Base-by-base conservation (phyloP, 2,329 filamentous ascomycete genomes). In the Aspergillus tubingensis region DNA sequence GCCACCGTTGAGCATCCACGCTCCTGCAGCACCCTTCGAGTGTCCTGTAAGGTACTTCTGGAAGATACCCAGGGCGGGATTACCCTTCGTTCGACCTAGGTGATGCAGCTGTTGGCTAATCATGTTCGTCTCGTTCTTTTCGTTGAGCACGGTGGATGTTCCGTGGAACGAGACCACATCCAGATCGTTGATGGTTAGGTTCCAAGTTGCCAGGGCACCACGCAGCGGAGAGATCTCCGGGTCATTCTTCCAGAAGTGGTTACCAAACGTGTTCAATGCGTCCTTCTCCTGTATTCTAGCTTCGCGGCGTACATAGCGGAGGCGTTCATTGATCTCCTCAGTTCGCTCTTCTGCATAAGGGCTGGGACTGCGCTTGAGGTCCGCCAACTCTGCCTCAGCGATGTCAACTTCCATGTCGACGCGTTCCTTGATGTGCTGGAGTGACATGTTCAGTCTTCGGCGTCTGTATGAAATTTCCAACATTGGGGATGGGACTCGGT, bases 1-100 rank as follows among this genome's bases (percentile, higher is more conserved):
- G 76, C 91, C 92, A 67, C 94, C 93, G 82, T 98, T 97, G 85
- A 97, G 87, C 93, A 97, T 97, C 92, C 93, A 98, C 39, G 93
- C 93, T 82, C 93, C 93, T 59, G 93, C 93, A 70, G 94, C 92
- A 87, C 93, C 93, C 87, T 97, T 97, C 71, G 94, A 92, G 77
- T 98, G 93, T 76, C 93, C 93, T 54, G 94, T 97, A 62, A 98
- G 87, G 77, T 94, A 96, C 80, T 98, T 98, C 81, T 98, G 93
- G 89, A 96, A 97, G 77, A 98, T 91, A 81, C 92, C 92, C 62
- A 96, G 80, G 15, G 97, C 83, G 19, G 93, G 92, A 72, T 97
- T 97, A 72, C 94, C 93, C 87, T 96, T 96, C 78, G 88, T 89
- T 70, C 93, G 90, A 67, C 93, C 93, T 51, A 98, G 88, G 74